A percentile compares a stretch with the other conserved stretches of the same genome.
phyloP scores from a whole-genome alignment of 345 rosid genomes.

The Reutealis trisperma region DNA sequence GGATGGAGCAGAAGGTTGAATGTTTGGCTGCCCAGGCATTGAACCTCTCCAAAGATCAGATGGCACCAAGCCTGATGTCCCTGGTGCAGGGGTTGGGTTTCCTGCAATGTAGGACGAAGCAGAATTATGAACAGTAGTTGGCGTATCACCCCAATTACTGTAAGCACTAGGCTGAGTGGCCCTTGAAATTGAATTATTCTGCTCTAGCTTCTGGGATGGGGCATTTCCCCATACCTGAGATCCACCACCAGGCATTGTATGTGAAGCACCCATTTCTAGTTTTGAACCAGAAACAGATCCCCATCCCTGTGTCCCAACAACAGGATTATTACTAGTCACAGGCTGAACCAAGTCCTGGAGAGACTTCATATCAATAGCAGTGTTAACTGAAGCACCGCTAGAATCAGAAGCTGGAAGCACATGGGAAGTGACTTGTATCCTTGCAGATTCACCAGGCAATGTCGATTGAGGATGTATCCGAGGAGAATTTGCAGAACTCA shows the following conservation, averaged over 20 bases:
- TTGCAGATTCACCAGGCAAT: constrained; percentile 36
- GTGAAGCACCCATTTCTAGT: constrained; percentile 37
- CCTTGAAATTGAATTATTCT: constrained; percentile 24
- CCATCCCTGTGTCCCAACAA: constrained; percentile 45
- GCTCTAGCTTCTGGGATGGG: constrained; percentile 45
- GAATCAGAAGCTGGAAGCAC: constrained; percentile 19
- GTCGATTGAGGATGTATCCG: constrained; percentile 35
- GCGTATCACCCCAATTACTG: constrained; percentile 44
- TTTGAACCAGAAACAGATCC: constrained; percentile 42
- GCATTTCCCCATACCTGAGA: constrained; percentile 55
- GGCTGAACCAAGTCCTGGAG: constrained; percentile 56
- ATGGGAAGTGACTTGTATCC: constrained; percentile 43
- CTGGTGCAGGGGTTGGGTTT: constrained; percentile 42
- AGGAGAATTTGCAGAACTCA: constrained; percentile 39
- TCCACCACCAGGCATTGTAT: constrained; percentile 42
- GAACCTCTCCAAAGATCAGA: constrained; percentile 71
- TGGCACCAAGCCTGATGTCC: constrained; percentile 39
- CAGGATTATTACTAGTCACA: constrained; percentile 31
- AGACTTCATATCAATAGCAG: constrained; percentile 40
- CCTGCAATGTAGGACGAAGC: constrained; percentile 36
- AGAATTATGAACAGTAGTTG: constrained; percentile 43
- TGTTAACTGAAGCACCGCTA: constrained; percentile 27
- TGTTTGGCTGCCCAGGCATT: constrained; percentile 41
- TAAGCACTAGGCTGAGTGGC: constrained; percentile 39
- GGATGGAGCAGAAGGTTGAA: constrained; percentile 41